These are phyloP conservation scores for Ilyonectria mors-panacis DNA, from an alignment of 2,329 filamentous ascomycete genomes.

Conservation along the genomic window DNA sequence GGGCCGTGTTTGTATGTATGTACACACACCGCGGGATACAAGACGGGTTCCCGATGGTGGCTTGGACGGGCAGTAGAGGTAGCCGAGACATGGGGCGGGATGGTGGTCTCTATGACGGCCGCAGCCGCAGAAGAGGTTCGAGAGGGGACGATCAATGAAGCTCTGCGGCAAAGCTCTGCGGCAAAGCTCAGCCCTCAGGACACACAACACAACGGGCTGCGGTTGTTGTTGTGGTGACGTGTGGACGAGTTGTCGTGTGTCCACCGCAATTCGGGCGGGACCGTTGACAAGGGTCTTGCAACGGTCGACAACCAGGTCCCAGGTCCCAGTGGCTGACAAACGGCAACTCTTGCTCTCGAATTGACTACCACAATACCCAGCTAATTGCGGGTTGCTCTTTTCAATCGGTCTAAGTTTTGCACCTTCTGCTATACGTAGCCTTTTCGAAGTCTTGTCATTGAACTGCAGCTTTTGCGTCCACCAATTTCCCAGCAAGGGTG, in stretches of 20 bases:
- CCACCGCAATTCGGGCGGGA: conserved; percentile 31
- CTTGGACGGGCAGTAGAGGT: conserved; percentile 22
- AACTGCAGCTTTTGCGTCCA: not conserved
- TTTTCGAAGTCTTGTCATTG: conserved; percentile 6
- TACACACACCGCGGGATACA: conserved; percentile 22
- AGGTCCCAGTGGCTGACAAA: conserved; percentile 25
- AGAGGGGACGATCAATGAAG: conserved; percentile 3
- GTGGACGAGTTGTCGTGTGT: conserved; percentile 25
- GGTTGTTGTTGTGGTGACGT: conserved; percentile 26
- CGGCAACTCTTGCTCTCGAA: not conserved
- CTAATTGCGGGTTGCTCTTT: conserved; percentile 13
- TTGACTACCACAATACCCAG: conserved; percentile 3
- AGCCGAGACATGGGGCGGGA: conserved; percentile 35
- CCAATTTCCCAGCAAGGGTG: not conserved
- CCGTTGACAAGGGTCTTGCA: conserved; percentile 32
- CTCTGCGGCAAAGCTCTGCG: conserved; percentile 3
- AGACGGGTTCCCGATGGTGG: conserved; percentile 30
- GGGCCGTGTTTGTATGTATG: conserved; percentile 21
- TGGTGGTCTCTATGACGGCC: conserved; percentile 11
- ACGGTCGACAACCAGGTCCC: conserved; percentile 27
- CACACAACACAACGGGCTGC: not conserved
- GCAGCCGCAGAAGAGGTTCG: conserved; percentile 18
- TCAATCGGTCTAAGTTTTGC: not conserved
- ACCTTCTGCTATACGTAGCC: not conserved
- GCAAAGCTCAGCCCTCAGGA: conserved; percentile 3